Evolutionary conservation across 805 yeast genomes (phyloP).

Genomic region (Ogataea corticis): DNA sequence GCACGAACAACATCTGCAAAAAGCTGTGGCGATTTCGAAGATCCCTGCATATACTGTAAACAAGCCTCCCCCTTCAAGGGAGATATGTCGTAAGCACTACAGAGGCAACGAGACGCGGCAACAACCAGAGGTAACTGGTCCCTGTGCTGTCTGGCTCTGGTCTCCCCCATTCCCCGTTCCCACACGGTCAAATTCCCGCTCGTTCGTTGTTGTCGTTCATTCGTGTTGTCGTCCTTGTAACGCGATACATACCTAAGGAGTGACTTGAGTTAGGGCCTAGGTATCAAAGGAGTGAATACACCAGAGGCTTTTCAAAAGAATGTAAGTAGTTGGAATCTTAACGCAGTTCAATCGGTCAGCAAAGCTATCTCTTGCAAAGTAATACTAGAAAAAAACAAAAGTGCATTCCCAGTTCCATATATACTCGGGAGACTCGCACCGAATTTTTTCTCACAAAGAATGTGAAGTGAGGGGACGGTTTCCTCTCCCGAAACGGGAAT

Average conservation of each 20-base stretch:
- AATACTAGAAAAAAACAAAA: constrained; percentile 1
- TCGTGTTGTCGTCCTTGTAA: too few relatives aligned
- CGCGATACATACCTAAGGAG: constrained; percentile 2
- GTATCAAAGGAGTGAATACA: constrained; percentile 8
- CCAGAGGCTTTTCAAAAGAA: constrained; percentile 20
- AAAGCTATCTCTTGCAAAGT: background rate
- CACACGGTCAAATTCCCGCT: too few relatives aligned
- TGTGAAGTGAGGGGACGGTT: background rate
- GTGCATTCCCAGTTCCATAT: background rate
- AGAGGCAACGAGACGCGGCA: too few relatives aligned
- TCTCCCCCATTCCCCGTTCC: too few relatives aligned
- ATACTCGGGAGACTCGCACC: background rate
- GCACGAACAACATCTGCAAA: too few relatives aligned
- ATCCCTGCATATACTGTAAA: too few relatives aligned
- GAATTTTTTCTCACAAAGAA: background rate
- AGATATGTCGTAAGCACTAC: too few relatives aligned
- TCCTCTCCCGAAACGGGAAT: constrained; percentile 4
- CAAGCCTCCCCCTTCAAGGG: too few relatives aligned
- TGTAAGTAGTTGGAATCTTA: constrained; percentile 30
- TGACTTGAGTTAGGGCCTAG: constrained; percentile 7
- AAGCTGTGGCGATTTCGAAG: too few relatives aligned
- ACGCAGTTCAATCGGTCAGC: constrained; percentile 5
- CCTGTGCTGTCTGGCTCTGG: background rate
- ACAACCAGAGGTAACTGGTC: too few relatives aligned
- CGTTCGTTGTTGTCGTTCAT: too few relatives aligned